A percentile compares a stretch with the other conserved stretches of the same genome.
These are phyloP conservation scores for Leccinum obscurum DNA, from an alignment of 768 basidiomycete species.

Conservation along the genomic window DNA sequence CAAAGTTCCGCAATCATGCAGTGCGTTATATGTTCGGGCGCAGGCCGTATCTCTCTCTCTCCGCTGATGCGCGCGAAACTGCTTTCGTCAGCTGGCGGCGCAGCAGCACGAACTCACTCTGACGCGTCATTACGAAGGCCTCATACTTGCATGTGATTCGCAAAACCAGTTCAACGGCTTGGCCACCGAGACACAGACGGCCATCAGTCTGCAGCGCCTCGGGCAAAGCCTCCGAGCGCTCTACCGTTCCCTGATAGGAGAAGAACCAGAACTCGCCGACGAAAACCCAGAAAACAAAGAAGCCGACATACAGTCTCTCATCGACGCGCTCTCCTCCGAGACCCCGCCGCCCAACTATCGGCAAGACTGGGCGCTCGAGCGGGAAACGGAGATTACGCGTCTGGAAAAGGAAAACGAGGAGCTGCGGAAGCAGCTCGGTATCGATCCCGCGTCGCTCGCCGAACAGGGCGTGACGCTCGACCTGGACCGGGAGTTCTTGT, in stretches of 20 bases:
- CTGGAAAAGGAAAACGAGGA: conserved; percentile 82
- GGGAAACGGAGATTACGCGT: conserved; percentile 84
- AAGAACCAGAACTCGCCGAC: conserved; percentile 39
- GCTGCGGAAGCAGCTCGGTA: conserved; percentile 72
- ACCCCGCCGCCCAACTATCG: conserved; percentile 41
- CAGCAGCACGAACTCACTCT: conserved; percentile 87
- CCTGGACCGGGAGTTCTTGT: conserved; percentile 39
- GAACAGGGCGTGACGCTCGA: conserved; percentile 56
- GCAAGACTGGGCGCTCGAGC: conserved; percentile 83
- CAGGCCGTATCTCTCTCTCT: background rate
- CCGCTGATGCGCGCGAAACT: conserved; percentile 9
- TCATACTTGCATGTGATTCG: conserved; percentile 67
- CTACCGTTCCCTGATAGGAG: conserved; percentile 67
- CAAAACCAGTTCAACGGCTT: conserved; percentile 57
- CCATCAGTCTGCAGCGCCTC: conserved; percentile 71
- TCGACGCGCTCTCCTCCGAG: conserved; percentile 42
- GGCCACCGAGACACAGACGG: conserved; percentile 55
- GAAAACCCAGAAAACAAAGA: conserved; percentile 34
- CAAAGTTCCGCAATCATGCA: conserved; percentile 89
- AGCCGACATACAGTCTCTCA: conserved; percentile 42
- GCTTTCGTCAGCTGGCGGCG: conserved; percentile 67
- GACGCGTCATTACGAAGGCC: conserved; percentile 85
- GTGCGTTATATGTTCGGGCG: conserved; percentile 47
- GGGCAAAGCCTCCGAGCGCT: conserved; percentile 70
- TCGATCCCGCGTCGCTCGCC: conserved; percentile 58